Base-by-base conservation (phyloP, 768 basidiomycete species). In the Thelephora aurantiotincta region DNA sequence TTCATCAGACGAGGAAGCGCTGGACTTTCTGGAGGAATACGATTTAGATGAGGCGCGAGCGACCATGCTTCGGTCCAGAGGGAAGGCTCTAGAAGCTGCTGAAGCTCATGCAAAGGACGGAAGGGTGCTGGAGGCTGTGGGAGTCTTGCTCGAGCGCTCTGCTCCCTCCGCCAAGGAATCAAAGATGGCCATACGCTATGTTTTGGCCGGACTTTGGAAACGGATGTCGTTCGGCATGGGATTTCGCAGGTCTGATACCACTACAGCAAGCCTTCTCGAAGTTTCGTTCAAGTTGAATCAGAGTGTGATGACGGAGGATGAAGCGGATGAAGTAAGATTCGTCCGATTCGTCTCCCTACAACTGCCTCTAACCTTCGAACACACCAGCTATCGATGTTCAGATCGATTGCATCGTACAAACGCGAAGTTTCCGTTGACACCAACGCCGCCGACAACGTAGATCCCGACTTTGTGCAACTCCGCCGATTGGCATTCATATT, bases 21-120 rank as follows among this genome's bases (percentile, higher is more conserved):
- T 79, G n/a, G 69, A 72, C 34, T 84, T 76, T 49, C 64, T 78
- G 14, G 71, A 78, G 47, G 68, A 74, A 3, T 67, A 68, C 38
- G 71, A 71, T 33, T 59, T 83, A 5, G 73, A 77, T 52, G 50
- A 65, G 11, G 69, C 73, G 6, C 73, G 66, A 6, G 71, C 72
- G 0, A 57, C 60, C 0, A 52, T 81, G 6, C 62, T 79, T 11
- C 63, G 66, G 23, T 58, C 61, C 3, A 62, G 69, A 11, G 69
- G 67, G 12, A 64, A 65, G 50, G 66, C 60, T 41, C 46, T 52
- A 1, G 74, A 80, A 33, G 79, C 79, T 0, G 77, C 77, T 1
- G 65, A 72, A 16, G 54, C 78, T 14, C 69, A 75, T 52, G 50
- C 75, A 5, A 57, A 60, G 0, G 71, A 77, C 52, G 75, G 73